Evolutionary conservation across 805 yeast species (phyloP), one percentile per base, ranked within the genome.

Genomic region (Diddensiella santjacobensis): DNA sequence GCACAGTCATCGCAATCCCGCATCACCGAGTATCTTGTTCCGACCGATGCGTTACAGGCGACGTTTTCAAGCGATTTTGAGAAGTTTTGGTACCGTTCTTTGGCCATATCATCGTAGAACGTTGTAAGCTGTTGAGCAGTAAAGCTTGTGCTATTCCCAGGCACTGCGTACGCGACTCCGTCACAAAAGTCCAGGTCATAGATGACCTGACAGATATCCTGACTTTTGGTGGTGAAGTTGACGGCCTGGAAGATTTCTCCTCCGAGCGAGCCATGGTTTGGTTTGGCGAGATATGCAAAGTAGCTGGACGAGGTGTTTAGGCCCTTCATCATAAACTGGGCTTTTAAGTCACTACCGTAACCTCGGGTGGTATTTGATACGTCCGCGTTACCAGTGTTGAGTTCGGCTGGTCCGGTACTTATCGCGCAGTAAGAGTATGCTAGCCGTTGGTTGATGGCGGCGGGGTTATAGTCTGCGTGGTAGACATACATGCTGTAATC

Each of bases 91-190:
- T 77, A 91, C 8, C 78, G 60, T 0, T 64, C 61, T 15, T 61
- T 56, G 0, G 96, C 89, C 53, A 80, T 68, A 37, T 69, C 58
- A 61, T 91, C 96, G 60, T 88, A 91, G 17, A 77, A 58, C 0
- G 54, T 30, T 1, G 73, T 70, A 24, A 82, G 61, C 3, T 67
- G 67, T 30, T 61, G 61, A 2, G 57, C 51, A 1, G 66, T 64
- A 24, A 67, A 68, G 2, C 61, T 51, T 1, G 70, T 52, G 1
- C 77, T 60, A 43, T 69, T 69, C 3, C 72, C 71, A 0, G 98
- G 98, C 0, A 87, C 96, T 0, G 96, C 76, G 66, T 90, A 91
- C 1, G 96, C 93, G 20, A 91, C 95, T 40, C 79, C 77, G 24
- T 72, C 65, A 65, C 99, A 91, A 59, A 89, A 89, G 2, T 78